These are phyloP conservation scores for Pseudocercospora crystallina DNA, from an alignment of 2,329 filamentous ascomycete species.

Conservation along the genomic window DNA sequence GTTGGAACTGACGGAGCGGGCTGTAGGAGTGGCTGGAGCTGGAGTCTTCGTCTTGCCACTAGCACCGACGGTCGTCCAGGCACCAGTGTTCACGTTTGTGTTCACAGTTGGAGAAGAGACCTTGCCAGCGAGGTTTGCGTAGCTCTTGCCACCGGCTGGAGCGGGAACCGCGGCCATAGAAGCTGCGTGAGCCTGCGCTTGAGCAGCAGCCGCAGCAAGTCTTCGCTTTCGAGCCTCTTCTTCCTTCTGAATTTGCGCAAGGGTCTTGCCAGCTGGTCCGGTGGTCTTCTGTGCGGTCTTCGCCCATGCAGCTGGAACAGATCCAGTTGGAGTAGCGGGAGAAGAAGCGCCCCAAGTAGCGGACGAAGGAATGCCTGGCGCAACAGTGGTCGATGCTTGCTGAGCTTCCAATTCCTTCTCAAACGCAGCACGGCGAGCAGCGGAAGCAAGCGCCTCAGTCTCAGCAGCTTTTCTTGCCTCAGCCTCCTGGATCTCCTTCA, in stretches of 20 bases:
- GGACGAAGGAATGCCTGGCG: constrained; percentile 77
- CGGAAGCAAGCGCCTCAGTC: constrained; percentile 76
- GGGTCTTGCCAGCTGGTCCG: constrained; percentile 71
- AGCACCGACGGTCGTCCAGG: constrained; percentile 94
- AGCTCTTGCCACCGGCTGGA: constrained; percentile 71
- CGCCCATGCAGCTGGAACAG: constrained; percentile 59
- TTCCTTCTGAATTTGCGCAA: constrained; percentile 95
- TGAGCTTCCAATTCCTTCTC: constrained; percentile 75
- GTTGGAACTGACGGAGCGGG: constrained; percentile 49
- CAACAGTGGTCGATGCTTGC: constrained; percentile 52
- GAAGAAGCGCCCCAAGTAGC: constrained; percentile 84
- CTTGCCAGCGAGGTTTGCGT: constrained; percentile 91
- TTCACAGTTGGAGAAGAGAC: constrained; percentile 43
- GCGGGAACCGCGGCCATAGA: constrained; percentile 44
- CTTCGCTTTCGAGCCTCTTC: constrained; percentile 88
- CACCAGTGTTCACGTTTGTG: constrained; percentile 52
- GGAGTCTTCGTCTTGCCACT: constrained; percentile 86
- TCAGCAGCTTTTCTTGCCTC: constrained; percentile 92
- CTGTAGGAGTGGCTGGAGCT: constrained; percentile 48
- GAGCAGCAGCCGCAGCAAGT: constrained; percentile 52
- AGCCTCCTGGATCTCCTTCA: constrained; percentile 95
- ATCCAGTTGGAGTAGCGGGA: constrained; percentile 60
- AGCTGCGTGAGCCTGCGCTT: constrained; percentile 42
- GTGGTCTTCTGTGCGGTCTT: constrained; percentile 60
- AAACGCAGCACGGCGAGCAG: constrained; percentile 71